These are phyloP conservation scores for Macrolepiota dolichaula DNA, from an alignment of 768 basidiomycete species.

Conservation along the genomic window DNA sequence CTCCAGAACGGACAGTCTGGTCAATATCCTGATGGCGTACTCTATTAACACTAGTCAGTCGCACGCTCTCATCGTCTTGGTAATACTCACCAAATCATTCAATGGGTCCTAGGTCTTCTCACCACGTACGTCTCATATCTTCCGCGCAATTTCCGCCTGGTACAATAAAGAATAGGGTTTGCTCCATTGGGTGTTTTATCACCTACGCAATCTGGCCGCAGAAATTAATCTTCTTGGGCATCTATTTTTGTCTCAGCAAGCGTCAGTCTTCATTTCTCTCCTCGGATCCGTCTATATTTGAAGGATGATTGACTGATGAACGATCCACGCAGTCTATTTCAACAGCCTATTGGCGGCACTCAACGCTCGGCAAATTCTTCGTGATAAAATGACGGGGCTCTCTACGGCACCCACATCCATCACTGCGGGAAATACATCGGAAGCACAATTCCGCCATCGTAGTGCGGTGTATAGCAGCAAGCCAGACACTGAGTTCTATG, in stretches of 20 bases:
- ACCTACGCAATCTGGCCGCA: conserved; percentile 24
- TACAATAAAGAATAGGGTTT: conserved; percentile 11
- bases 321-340: conserved; percentile 16
- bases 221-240: conserved; percentile 22
- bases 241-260: conserved; percentile 25
- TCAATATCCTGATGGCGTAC: conserved; percentile 21
- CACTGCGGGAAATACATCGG: not conserved
- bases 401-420: conserved; percentile 4
- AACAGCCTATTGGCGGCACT: conserved; percentile 19
- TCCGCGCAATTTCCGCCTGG: not conserved
- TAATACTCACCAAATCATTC: not conserved
- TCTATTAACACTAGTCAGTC: conserved; percentile 19
- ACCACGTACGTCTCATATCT: conserved; percentile 16
- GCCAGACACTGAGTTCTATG: not conserved
- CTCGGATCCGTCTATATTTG: not conserved
- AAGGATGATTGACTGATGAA: not conserved
- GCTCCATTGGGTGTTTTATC: conserved; percentile 21
- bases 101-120: conserved; percentile 17
- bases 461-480: not conserved
- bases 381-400: conserved; percentile 7
- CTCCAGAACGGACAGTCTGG: conserved; percentile 18
- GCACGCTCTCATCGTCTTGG: not conserved
- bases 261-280: conserved; percentile 10
- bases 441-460: not conserved
- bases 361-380: conserved; percentile 12